Percentiles rank a stretch among this genome's conserved stretches.
Conservation (phyloP, 345 rosid species). For the Zanthoxylum bungeanum region DNA sequence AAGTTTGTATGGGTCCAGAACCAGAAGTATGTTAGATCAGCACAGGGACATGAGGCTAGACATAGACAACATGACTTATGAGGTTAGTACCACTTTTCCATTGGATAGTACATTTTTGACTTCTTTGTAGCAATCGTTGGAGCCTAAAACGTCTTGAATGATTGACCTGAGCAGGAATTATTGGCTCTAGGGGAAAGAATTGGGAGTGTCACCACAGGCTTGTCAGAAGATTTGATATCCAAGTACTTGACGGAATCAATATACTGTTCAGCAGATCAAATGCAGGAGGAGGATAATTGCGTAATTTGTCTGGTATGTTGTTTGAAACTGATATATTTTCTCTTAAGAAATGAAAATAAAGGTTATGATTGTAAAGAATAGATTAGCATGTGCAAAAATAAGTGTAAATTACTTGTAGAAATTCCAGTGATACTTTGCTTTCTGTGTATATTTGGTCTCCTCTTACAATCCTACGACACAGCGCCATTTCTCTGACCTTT, state of each 20-base stretch:
- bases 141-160: conserved; percentile 2
- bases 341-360: not conserved
- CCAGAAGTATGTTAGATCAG: conserved; percentile 59
- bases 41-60: conserved; percentile 88
- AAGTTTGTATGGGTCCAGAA: conserved; percentile 46
- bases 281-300: conserved; percentile 54
- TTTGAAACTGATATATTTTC: not conserved
- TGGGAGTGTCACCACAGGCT: conserved; percentile 77
- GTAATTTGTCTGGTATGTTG: conserved; percentile 76
- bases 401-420: not conserved
- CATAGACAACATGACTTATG: conserved; percentile 80
- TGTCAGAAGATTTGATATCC: conserved; percentile 54
- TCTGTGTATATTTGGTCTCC: not conserved
- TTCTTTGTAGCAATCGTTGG: not conserved
- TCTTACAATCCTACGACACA: not conserved
- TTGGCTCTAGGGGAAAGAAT: conserved; percentile 89
- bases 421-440: not conserved
- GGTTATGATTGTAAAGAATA: not conserved
- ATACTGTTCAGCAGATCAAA: conserved; percentile 33
- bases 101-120: conserved; percentile 4
- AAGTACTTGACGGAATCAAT: conserved; percentile 51
- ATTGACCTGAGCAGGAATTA: conserved; percentile 56
- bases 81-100: conserved; percentile 38
- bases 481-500: not conserved
- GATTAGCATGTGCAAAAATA: not conserved